Evolutionary conservation across 106 monocot genomes (phyloP).

Genomic region (Dendrobium nobile): DNA sequence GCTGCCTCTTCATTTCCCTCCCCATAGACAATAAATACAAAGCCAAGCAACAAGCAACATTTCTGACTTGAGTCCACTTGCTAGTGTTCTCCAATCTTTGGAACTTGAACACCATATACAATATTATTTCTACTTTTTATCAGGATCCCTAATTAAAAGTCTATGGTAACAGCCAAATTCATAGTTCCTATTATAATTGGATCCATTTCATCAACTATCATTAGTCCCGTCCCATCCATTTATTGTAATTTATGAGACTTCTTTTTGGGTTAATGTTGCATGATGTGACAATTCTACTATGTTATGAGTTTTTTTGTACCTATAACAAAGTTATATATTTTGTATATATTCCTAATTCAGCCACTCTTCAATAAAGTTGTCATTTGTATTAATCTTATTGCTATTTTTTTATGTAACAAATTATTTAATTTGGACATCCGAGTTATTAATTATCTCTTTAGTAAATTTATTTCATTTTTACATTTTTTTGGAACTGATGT

Average conservation of each 20-base stretch:
- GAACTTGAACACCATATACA: conserved; percentile 1
- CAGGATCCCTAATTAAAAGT: neutral
- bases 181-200: neutral
- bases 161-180: conserved; percentile 3
- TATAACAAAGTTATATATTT: too few relatives aligned
- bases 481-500: too few relatives aligned
- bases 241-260: neutral
- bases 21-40: neutral
- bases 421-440: too few relatives aligned
- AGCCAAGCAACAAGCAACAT: neutral
- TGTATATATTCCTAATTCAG: too few relatives aligned
- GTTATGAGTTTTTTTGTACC: neutral
- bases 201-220: conserved; percentile 1
- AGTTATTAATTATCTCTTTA: too few relatives aligned
- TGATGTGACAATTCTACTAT: neutral
- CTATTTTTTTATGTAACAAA: too few relatives aligned
- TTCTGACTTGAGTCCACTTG: conserved; percentile 4
- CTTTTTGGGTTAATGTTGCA: neutral
- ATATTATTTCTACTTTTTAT: neutral
- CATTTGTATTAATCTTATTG: too few relatives aligned
- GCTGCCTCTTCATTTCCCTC: neutral
- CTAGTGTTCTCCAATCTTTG: conserved; percentile 1
- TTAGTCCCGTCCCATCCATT: neutral
- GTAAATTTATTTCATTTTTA: too few relatives aligned
- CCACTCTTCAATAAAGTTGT: too few relatives aligned